These are phyloP conservation scores for Pseudocercospora cruenta DNA, from an alignment of 2,329 filamentous ascomycete species.

Conservation along the genomic window DNA sequence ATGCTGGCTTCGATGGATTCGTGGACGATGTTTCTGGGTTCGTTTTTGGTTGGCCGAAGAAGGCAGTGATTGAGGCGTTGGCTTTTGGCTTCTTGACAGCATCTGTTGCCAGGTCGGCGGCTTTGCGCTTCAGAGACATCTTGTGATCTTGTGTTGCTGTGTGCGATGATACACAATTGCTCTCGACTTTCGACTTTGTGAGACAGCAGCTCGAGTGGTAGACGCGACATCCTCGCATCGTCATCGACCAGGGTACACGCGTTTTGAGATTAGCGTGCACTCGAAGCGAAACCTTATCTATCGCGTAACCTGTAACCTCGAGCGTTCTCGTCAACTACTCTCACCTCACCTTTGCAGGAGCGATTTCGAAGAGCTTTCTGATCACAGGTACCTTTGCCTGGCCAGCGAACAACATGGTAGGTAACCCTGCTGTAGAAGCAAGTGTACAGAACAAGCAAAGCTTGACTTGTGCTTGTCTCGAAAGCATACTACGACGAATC, in stretches of 20 bases:
- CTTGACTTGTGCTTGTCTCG: no score
- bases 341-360: no score
- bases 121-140: conserved; percentile 58
- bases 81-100: conserved; percentile 57
- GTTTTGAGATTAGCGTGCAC: neutral
- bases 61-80: conserved; percentile 82
- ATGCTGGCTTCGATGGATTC: conserved; percentile 31
- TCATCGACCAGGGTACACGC: neutral
- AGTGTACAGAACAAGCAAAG: no score
- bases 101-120: conserved; percentile 47
- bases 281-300: no score
- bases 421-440: no score
- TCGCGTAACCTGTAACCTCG: no score
- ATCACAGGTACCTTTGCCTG: no score
- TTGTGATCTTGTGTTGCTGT: conserved; percentile 11
- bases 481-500: no score
- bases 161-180: neutral
- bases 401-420: no score
- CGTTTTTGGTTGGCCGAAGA: conserved; percentile 75
- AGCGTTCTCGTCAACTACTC: no score
- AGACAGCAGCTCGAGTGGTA: neutral
- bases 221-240: neutral
- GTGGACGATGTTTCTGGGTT: conserved; percentile 36
- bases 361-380: no score
- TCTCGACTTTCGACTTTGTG: neutral